Base-by-base conservation (phyloP, 345 rosid species). In the Citrus australasica region DNA sequence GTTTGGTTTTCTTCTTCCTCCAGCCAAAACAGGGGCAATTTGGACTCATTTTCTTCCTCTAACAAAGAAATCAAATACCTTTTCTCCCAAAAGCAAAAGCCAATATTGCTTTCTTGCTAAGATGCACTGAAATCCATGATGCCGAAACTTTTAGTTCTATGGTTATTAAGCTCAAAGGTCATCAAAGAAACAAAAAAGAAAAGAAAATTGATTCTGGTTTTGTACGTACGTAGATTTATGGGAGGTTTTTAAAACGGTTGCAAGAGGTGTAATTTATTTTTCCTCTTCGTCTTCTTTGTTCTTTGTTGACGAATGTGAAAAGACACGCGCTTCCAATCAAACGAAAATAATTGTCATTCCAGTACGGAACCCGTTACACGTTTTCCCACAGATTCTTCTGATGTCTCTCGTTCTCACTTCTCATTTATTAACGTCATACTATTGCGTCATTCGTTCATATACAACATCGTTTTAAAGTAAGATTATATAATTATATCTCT, bases 1-100 rank as follows among this genome's bases (percentile, higher is more conserved):
- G 76, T 79, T 79, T 80, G 80, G 51, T 71, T 27, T 80, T 76
- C 10, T 51, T 25, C 65, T 25, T 79, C 76, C 76, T 78, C 33
- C 53, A 63, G 28, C 91, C 87, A 70, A 90, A 89, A 84, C 98
- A 92, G 9, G 83, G 81, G 78, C 96, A 89, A 42, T 16, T 51
- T 2, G 24, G 5, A 68, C 80, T 83, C 90, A 89, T 91, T 13
- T 67, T 40, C 30, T 68, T 51, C 8, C 67, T 30, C 51, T 77
- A 40, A 28, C 22, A 37, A 69, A 6, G 7, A 11, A 60, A 71
- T 16, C 61, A 28, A 64, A 51, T 6, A 9, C 77, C 33, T 27
- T 27, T 74, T 40, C 16, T 32, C 21, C 63, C 30, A 60, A 33
- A 21, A 72, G n/a, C n/a, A 25, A 55, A 72, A 55, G 58, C 11